Evolutionary conservation across 225 moss, liverwort and hornwort genomes (phyloP).

Genomic region (Ulota crispa): DNA sequence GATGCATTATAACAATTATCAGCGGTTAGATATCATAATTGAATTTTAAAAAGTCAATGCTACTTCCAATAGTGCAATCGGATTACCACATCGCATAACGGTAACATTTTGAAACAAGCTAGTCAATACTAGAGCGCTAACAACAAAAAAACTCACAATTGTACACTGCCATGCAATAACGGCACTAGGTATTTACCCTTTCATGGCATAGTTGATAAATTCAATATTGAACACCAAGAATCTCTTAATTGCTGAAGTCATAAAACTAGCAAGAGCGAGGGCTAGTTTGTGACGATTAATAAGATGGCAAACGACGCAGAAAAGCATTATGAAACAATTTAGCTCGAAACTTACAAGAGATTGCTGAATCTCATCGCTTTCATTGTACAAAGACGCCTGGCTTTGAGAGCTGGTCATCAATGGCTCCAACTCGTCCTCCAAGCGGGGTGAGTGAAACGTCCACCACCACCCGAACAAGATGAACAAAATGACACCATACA

Average conservation of each 20-base stretch:
- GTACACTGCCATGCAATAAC: not conserved
- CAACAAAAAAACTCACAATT: not conserved
- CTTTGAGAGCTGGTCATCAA: constrained; percentile 51
- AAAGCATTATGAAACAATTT: not conserved
- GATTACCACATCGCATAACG: not conserved
- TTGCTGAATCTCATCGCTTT: constrained; percentile 43
- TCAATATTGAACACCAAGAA: not conserved
- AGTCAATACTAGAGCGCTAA: not conserved
- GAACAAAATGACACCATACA: constrained; percentile 62
- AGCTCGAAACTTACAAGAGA: constrained; percentile 31
- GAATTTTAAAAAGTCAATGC: not conserved
- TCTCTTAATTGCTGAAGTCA: not conserved
- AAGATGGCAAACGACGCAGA: not conserved
- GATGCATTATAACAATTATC: not conserved
- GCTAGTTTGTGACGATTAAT: not conserved
- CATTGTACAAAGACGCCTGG: constrained; percentile 33
- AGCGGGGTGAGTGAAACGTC: constrained; percentile 43
- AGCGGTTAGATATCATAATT: not conserved
- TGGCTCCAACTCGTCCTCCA: constrained; percentile 46
- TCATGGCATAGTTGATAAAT: not conserved
- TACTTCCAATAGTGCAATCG: not conserved
- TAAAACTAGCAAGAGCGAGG: not conserved
- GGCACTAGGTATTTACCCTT: not conserved
- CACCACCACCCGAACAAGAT: constrained; percentile 74
- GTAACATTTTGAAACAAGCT: not conserved